phyloP scores from a whole-genome alignment of 495 filamentous ascomycete species.

The Annulohypoxylon moriforme region DNA sequence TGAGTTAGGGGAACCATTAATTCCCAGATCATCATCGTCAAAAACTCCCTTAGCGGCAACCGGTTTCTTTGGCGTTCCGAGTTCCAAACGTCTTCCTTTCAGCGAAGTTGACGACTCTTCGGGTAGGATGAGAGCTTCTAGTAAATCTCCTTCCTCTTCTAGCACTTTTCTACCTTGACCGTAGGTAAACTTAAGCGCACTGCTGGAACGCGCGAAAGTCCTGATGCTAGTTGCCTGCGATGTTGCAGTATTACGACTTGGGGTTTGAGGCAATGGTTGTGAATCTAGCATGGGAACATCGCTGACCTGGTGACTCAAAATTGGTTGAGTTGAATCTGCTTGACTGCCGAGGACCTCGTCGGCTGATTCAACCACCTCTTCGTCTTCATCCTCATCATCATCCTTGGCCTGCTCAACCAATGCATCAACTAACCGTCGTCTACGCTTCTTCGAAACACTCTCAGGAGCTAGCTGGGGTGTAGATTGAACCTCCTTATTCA shows the following conservation, averaged over 20 bases:
- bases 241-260: constrained; percentile 26
- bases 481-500: constrained; percentile 12
- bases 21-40: constrained; percentile 66
- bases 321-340: constrained; percentile 23
- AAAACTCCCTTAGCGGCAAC: constrained; percentile 45
- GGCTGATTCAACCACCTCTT: constrained; percentile 6
- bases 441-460: constrained; percentile 44
- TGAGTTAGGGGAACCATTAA: constrained; percentile 72
- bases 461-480: constrained; percentile 19
- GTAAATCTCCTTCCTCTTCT: constrained; percentile 52
- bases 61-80: constrained; percentile 50
- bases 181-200: constrained; percentile 60
- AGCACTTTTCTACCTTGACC: constrained; percentile 62
- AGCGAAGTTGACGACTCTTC: constrained; percentile 37
- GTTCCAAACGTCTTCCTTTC: constrained; percentile 54
- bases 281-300: constrained; percentile 36
- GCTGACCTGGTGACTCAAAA: constrained; percentile 31
- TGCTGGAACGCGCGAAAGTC: constrained; percentile 45
- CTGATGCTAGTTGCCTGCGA: constrained; percentile 33
- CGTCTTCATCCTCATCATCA: constrained; percentile 24
- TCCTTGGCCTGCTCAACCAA: constrained; percentile 58
- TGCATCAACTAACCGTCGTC: constrained; percentile 66
- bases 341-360: constrained; percentile 28
- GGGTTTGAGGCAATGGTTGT: constrained; percentile 38
- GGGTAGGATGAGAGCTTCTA: constrained; percentile 44